Evolutionary conservation across 2,329 filamentous ascomycete genomes (phyloP), one percentile per base, ranked within the genome.

Genomic region (Venturia carpophila): DNA sequence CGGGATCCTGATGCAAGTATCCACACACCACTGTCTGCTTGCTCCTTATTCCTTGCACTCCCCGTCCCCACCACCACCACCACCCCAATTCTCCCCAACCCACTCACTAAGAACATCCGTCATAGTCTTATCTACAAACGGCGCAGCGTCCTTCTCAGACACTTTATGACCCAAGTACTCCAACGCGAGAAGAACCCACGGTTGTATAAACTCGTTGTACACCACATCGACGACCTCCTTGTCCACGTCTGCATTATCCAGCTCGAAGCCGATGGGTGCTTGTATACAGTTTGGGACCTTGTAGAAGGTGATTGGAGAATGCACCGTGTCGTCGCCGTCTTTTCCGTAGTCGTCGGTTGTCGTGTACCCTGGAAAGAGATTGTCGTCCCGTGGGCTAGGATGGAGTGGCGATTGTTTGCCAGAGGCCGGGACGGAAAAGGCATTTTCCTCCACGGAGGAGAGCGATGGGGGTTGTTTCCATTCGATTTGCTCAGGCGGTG

Each of bases 271-370:
- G 69, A 89, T 82, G n/a, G 64, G 27, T 56, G 64, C 43, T 73
- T 93, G 88, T 66, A 99, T 84, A 73, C 87, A 91, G 75, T 97
- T 97, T 7, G 94, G 93, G 5, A 93, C 84, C 1, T 78, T 75
- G 75, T 92, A 93, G 73, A 90, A 92, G 41, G 82, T 80, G 68
- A 97, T 86, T 0, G 83, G 80, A 19, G 84, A 79, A 74, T 97
- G 94, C 1, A 95, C 75, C 0, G 93, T 96, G 73, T 99, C 94
- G 73, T 99, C 94, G 52, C 94, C 94, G 69, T 96, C 90, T 4
- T 77, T 77, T 61, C 92, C 91, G 5, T 86, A 83, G 71, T 96
- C 93, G 72, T 99, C 94, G 65, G 82, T 81, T 13, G 94, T 99
- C 0, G 90, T 97, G 78, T 97, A 97, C 1, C 94, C 94, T 0